These are phyloP conservation scores for Mycosarcoma mackinlayi DNA, from an alignment of 1,284 basidiomycete species.

Conservation along the genomic window DNA sequence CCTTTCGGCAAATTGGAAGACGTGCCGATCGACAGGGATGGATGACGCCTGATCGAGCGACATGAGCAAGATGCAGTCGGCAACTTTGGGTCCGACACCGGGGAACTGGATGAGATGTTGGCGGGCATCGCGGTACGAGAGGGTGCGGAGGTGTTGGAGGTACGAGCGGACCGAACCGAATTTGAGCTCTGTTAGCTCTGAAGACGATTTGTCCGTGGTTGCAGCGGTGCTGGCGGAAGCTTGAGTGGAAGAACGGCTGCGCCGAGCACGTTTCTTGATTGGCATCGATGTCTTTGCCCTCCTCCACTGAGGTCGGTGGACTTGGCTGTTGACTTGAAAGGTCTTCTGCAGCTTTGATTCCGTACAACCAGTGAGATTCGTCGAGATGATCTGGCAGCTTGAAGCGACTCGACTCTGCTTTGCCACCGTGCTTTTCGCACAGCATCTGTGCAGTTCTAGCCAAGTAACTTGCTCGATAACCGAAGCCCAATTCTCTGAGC, in stretches of 20 bases:
- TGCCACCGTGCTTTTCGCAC: constrained; percentile 69
- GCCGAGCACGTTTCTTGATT: constrained; percentile 14
- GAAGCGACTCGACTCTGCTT: neutral
- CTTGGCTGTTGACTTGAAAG: neutral
- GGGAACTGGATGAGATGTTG: constrained; percentile 80
- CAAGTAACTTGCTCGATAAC: constrained; percentile 92
- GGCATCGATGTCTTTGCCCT: neutral
- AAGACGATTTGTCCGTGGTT: neutral
- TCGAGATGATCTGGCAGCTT: constrained; percentile 15
- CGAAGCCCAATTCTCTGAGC: constrained; percentile 87
- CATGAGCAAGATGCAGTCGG: constrained; percentile 87
- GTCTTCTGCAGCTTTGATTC: constrained; percentile 27
- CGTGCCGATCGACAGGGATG: constrained; percentile 67
- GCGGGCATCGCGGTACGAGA: constrained; percentile 75
- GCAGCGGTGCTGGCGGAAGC: neutral
- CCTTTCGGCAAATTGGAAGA: constrained; percentile 65
- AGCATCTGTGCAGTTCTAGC: constrained; percentile 84
- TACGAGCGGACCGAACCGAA: constrained; percentile 71
- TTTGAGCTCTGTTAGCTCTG: constrained; percentile 20
- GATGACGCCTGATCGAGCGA: constrained; percentile 79
- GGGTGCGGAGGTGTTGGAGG: constrained; percentile 74
- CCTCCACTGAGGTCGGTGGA: neutral
- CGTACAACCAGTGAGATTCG: constrained; percentile 29
- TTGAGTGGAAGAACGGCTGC: neutral
- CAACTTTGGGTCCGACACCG: constrained; percentile 87